Conservation (phyloP, 306 rosid species). For the Cucurbita moschata region DNA sequence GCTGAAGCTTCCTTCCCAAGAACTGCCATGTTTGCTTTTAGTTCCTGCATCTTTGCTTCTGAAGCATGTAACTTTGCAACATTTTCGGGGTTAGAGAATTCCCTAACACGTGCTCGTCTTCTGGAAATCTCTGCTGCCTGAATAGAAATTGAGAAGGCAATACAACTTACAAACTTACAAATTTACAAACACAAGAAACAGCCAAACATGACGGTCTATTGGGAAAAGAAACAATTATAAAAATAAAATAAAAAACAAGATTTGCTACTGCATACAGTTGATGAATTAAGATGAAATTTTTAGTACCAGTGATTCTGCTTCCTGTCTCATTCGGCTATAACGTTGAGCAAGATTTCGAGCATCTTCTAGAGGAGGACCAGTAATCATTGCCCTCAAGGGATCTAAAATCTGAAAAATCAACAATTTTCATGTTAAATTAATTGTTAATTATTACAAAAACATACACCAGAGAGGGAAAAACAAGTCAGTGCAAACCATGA, state of each 20-base stretch:
- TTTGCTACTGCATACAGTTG: background rate
- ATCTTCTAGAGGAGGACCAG: constrained; percentile 87
- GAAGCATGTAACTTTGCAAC: constrained; percentile 85
- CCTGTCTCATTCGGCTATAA: constrained; percentile 94
- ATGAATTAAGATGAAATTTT: background rate
- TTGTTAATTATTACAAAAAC: background rate
- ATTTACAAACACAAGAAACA: background rate
- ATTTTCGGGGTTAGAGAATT: constrained; percentile 58
- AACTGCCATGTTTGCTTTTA: constrained; percentile 82
- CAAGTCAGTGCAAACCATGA: background rate
- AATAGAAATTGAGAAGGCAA: background rate
- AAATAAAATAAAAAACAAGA: background rate
- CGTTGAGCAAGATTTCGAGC: constrained; percentile 98
- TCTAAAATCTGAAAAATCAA: constrained; percentile 57
- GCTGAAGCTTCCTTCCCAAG: constrained; percentile 91
- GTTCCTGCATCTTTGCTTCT: constrained; percentile 76
- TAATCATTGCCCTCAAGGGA: constrained; percentile 85
- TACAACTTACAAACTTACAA: background rate
- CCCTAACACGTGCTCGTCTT: constrained; percentile 72
- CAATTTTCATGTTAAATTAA: background rate
- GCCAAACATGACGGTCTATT: background rate
- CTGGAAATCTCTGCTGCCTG: constrained; percentile 68
- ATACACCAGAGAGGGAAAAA: background rate
- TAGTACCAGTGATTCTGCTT: constrained; percentile 68
- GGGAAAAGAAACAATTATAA: background rate